These are phyloP conservation scores for Carallia pectinifolia DNA, from an alignment of 345 rosid species.

Conservation along the genomic window DNA sequence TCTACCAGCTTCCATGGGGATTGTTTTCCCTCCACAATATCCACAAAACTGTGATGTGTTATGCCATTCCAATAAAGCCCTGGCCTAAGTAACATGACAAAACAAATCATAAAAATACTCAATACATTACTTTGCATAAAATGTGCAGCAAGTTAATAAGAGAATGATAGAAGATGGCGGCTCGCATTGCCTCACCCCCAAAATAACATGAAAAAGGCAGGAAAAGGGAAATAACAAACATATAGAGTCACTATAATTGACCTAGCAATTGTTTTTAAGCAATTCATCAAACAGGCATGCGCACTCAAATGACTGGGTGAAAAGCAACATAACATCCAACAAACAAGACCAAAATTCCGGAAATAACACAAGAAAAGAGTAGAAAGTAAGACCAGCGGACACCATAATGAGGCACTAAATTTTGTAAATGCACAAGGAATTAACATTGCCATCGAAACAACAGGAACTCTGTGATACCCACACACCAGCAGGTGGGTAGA, in stretches of 20 bases:
- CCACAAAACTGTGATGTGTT: constrained; percentile 68
- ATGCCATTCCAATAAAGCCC: constrained; percentile 92
- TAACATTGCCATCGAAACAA: not conserved
- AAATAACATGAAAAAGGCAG: constrained; percentile 10
- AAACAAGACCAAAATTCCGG: too few relatives aligned
- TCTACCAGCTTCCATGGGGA: constrained; percentile 78
- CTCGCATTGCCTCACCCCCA: not conserved
- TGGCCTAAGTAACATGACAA: constrained; percentile 44
- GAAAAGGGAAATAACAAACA: not conserved
- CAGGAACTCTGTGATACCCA: not conserved
- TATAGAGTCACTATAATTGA: too few relatives aligned
- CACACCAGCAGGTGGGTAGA: not conserved
- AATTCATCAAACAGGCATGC: too few relatives aligned
- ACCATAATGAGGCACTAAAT: not conserved
- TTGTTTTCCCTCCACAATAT: constrained; percentile 63
- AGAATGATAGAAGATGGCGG: not conserved
- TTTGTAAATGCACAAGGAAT: not conserved
- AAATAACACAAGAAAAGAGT: too few relatives aligned
- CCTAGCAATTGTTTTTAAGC: too few relatives aligned
- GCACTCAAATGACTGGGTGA: too few relatives aligned
- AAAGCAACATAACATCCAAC: too few relatives aligned
- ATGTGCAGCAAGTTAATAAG: not conserved
- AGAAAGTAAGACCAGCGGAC: not conserved
- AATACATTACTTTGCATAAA: not conserved
- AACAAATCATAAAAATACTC: not conserved